Evolutionary conservation across 371 early-diverging fungal species (phyloP), one percentile per base, ranked within the genome.

Genomic region (Mortierella sp.): DNA sequence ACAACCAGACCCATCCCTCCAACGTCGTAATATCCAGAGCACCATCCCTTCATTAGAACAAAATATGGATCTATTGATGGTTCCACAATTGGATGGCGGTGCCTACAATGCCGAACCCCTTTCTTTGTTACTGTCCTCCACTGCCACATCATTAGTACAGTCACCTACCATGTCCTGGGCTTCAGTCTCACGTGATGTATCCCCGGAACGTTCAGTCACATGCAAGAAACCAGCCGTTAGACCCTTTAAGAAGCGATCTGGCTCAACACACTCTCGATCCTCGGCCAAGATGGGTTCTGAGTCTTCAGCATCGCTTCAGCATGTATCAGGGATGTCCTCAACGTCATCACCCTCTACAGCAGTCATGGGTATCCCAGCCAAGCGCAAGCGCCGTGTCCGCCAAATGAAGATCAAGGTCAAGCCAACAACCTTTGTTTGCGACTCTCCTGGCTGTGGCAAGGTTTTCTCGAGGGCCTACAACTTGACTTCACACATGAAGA

Each of bases 401-500:
- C 73, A 73, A 37, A 40, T 67, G 45, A 73, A 73, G 59, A 35
- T 51, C 47, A 71, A 63, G 63, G n/a, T 55, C 24, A 63, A 63
- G 35, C 70, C 63, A 88, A 92, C 64, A 32, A 81, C 75, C 12
- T 78, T 78, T 59, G 88, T 87, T 22, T 94, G 94, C 73, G 85
- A 90, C 55, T 89, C 90, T 52, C 91, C 92, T 0, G 87, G 88
- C 28, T 94, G 95, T 79, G 89, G 88, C 72, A 93, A 93, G 73
- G 86, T 89, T 14, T 94, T 94, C 86, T 88, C 92, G 32, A 84
- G 94, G 24, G 86, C 90, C 12, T 94, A 94, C 70, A 94, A 93
- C 71, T 87, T 94, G 54, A 94, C 92, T 62, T 93, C 93, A 45
- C 95, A 95, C 70, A 90, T 90, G 59, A 86, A 90, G 61, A 94